phyloP scores from a whole-genome alignment of 2,329 filamentous ascomycete species.

The Nothopassalora personata region DNA sequence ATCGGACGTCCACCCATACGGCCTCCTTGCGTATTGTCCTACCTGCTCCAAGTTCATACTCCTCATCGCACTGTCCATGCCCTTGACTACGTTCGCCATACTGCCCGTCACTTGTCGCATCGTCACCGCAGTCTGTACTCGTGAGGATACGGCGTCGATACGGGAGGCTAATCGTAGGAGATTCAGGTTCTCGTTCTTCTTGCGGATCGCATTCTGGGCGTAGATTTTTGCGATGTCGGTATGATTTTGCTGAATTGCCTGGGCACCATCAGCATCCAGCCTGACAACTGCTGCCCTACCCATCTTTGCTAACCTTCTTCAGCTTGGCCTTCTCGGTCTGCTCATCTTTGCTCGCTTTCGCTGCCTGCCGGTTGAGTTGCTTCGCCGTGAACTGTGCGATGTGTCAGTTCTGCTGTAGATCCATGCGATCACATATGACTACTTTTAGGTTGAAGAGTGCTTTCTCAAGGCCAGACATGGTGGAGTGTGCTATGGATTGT shows the following conservation, averaged over 20 bases:
- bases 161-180: conserved; percentile 52
- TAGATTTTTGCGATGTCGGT: conserved; percentile 59
- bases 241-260: conserved; percentile 56
- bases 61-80: conserved; percentile 60
- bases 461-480: conserved; percentile 58
- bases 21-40: conserved; percentile 13
- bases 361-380: conserved; percentile 57
- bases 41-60: conserved; percentile 60
- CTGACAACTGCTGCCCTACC: too few relatives aligned
- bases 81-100: conserved; percentile 58
- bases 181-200: conserved; percentile 58
- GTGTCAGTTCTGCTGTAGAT: background rate
- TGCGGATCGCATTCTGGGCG: conserved; percentile 58
- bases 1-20: background rate
- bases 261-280: too few relatives aligned
- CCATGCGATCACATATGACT: conserved; percentile 6
- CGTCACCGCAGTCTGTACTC: conserved; percentile 59
- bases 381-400: conserved; percentile 54
- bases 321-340: conserved; percentile 56
- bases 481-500: conserved; percentile 9
- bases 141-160: conserved; percentile 55
- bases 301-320: conserved; percentile 47
- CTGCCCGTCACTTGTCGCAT: conserved; percentile 57
- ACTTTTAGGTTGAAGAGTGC: conserved; percentile 59
- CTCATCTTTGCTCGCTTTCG: conserved; percentile 58